These are phyloP conservation scores for Barnettozyma botsteinii DNA, from an alignment of 805 yeast species.

Conservation along the genomic window DNA sequence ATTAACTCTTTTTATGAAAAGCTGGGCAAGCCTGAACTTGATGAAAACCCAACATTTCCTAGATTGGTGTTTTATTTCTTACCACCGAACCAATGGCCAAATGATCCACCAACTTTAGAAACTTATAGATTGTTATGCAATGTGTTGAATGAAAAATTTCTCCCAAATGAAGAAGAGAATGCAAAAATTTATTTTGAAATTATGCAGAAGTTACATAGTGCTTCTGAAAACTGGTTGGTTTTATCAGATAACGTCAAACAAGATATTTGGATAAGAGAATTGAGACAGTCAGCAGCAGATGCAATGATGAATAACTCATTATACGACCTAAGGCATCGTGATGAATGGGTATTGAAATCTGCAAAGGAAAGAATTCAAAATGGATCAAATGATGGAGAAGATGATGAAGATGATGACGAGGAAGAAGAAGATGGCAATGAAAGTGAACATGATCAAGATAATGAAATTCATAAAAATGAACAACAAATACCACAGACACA, in stretches of 20 bases:
- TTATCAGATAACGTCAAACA: slow-evolving; percentile 30
- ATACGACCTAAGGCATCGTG: slow-evolving; percentile 39
- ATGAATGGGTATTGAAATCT: slow-evolving; percentile 32
- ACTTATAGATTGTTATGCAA: slow-evolving; percentile 33
- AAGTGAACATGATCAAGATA: slow-evolving; percentile 6
- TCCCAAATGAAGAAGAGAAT: slow-evolving; percentile 10
- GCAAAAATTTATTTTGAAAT: slow-evolving; percentile 22
- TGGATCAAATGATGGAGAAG: slow-evolving; percentile 1
- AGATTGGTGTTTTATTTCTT: slow-evolving; percentile 42
- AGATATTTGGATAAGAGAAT: slow-evolving; percentile 41
- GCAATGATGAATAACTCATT: slow-evolving; percentile 35
- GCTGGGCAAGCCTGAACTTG: slow-evolving; percentile 34
- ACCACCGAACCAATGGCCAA: slow-evolving; percentile 44
- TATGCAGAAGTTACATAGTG: slow-evolving; percentile 36
- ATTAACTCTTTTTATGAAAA: slow-evolving; percentile 31
- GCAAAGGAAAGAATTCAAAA: slow-evolving; percentile 16
- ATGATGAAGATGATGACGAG: slow-evolving; percentile 5
- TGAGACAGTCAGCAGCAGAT: slow-evolving; percentile 39
- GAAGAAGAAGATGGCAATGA: slow-evolving; percentile 2
- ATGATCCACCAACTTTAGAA: slow-evolving; percentile 45
- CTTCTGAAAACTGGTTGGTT: slow-evolving; percentile 41
- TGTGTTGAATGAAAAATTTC: slow-evolving; percentile 21
- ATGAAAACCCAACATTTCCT: slow-evolving; percentile 44
- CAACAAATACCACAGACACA: too few species aligned
- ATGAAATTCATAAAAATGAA: slow-evolving; percentile 4